phyloP scores from a whole-genome alignment of 768 basidiomycete species.

The Piloderma croceum region DNA sequence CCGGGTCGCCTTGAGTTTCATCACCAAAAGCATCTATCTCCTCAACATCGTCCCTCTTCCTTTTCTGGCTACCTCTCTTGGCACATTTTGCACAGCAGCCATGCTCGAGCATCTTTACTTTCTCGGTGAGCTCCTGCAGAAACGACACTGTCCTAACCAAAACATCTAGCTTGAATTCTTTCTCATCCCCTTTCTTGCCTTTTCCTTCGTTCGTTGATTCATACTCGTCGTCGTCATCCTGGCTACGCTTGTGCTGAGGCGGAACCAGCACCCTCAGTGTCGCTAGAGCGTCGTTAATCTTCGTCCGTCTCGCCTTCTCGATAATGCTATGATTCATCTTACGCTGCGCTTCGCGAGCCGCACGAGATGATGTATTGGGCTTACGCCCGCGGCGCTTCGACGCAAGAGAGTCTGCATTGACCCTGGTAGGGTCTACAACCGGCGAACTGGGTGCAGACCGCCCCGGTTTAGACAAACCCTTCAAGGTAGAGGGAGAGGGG shows the following conservation, averaged over 20 bases:
- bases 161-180: conserved; percentile 91
- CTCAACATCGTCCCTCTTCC: conserved; percentile 11
- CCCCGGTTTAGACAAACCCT: conserved; percentile 11
- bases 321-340: conserved; percentile 94
- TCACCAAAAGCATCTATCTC: conserved; percentile 14
- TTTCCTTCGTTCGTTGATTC: conserved; percentile 20
- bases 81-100: not conserved
- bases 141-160: conserved; percentile 77
- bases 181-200: conserved; percentile 43
- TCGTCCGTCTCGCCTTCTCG: conserved; percentile 88
- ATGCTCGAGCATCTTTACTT: conserved; percentile 42
- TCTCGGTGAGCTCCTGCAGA: conserved; percentile 62
- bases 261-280: conserved; percentile 77
- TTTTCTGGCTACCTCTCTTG: not conserved
- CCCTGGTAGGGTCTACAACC: no score
- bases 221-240: conserved; percentile 33
- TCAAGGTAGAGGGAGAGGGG: conserved; percentile 4
- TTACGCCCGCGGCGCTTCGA: conserved; percentile 67
- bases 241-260: conserved; percentile 27
- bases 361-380: conserved; percentile 65
- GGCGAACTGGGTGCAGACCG: conserved; percentile 20
- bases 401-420: conserved; percentile 14
- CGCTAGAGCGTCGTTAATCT: conserved; percentile 89
- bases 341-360: conserved; percentile 78
- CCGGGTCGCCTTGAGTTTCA: no score